These are phyloP conservation scores for Colletotrichum costaricense DNA, from an alignment of 2,329 filamentous ascomycete species.

Conservation along the genomic window DNA sequence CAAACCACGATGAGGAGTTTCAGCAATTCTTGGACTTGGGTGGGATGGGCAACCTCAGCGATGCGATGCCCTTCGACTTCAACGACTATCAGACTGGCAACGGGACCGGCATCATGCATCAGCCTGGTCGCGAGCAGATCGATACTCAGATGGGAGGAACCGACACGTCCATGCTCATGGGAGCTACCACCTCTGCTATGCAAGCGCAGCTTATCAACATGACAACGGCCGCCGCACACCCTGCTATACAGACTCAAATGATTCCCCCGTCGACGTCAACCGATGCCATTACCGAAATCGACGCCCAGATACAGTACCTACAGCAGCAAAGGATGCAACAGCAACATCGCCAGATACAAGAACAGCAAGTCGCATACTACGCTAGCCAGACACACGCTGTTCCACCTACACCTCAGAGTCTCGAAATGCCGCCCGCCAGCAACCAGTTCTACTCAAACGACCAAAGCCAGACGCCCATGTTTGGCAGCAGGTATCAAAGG, in stretches of 20 bases:
- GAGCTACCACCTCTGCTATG: constrained; percentile 36
- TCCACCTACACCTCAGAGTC: constrained; percentile 83
- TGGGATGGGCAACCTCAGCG: constrained; percentile 62
- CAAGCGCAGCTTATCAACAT: constrained; percentile 61
- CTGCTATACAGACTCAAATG: constrained; percentile 58
- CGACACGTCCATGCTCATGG: constrained; percentile 50
- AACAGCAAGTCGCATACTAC: constrained; percentile 60
- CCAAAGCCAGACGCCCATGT: constrained; percentile 68
- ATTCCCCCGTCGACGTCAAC: constrained; percentile 57
- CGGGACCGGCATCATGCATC: constrained; percentile 53
- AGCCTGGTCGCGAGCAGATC: constrained; percentile 51
- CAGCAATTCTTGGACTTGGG: constrained; percentile 73
- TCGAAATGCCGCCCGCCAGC: constrained; percentile 76
- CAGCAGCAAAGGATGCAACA: constrained; percentile 73
- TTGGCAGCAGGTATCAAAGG: constrained; percentile 72
- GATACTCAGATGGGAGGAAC: constrained; percentile 63
- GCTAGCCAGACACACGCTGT: constrained; percentile 69
- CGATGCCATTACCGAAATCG: constrained; percentile 68
- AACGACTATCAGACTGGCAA: constrained; percentile 60
- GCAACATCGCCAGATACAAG: constrained; percentile 67
- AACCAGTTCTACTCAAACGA: constrained; percentile 70
- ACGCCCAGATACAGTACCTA: constrained; percentile 74
- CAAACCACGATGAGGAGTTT: constrained; percentile 69
- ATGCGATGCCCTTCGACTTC: constrained; percentile 71
- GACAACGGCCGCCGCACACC: constrained; percentile 57